These are phyloP conservation scores for Rhizoctonia solani DNA, from an alignment of 1,284 basidiomycete genomes.

Conservation along the genomic window DNA sequence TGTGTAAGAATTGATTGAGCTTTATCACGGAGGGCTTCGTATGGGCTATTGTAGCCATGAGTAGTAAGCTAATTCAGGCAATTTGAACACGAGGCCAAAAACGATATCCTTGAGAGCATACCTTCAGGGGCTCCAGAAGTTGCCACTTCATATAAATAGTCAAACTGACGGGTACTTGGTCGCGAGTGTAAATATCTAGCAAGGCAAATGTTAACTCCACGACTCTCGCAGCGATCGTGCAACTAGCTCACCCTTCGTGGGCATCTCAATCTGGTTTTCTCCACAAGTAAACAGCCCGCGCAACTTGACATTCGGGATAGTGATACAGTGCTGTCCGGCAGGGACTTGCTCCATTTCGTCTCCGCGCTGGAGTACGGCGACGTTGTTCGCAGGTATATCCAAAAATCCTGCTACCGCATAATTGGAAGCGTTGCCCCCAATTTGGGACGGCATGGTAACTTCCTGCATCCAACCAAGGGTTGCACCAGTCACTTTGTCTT, in stretches of 20 bases:
- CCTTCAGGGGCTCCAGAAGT: slow-evolving; percentile 71
- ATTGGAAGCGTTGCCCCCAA: slow-evolving; percentile 53
- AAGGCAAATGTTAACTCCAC: not conserved
- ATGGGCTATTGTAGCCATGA: slow-evolving; percentile 79
- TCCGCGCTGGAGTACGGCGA: slow-evolving; percentile 77
- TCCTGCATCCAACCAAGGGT: slow-evolving; percentile 56
- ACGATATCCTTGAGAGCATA: slow-evolving; percentile 35
- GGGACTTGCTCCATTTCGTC: slow-evolving; percentile 74
- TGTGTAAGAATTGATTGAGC: slow-evolving; percentile 82
- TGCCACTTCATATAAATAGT: slow-evolving; percentile 84
- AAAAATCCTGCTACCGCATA: slow-evolving; percentile 77
- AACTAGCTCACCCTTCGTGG: slow-evolving; percentile 68
- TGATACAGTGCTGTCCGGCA: slow-evolving; percentile 79
- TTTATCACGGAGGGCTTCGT: slow-evolving; percentile 76
- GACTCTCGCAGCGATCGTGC: not conserved
- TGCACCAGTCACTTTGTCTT: slow-evolving; percentile 55
- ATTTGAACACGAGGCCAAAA: slow-evolving; percentile 29
- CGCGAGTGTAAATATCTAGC: slow-evolving; percentile 66
- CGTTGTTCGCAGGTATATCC: slow-evolving; percentile 81
- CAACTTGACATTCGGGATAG: slow-evolving; percentile 75
- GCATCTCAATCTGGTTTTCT: slow-evolving; percentile 81
- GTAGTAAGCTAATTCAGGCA: slow-evolving; percentile 55
- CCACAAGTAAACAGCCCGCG: slow-evolving; percentile 76
- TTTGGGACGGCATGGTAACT: slow-evolving; percentile 68
- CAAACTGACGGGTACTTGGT: slow-evolving; percentile 80